These are phyloP conservation scores for Phytopythium vexans DNA, from an alignment of 352 stramenopile species.

Conservation along the genomic window DNA sequence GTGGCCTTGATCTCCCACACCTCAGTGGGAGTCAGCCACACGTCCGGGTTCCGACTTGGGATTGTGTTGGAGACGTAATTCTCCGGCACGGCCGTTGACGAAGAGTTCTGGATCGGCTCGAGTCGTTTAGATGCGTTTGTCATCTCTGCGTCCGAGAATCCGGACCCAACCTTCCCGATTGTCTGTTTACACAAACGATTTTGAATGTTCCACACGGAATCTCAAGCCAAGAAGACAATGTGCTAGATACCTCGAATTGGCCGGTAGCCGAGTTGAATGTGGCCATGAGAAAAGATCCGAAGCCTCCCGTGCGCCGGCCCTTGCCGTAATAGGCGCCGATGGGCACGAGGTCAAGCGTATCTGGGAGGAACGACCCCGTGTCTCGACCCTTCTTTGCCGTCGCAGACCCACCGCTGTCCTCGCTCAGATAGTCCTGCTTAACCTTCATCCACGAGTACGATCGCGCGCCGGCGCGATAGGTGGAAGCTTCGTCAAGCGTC, in stretches of 20 bases:
- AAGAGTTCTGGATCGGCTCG: conserved; percentile 27
- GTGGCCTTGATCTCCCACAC: conserved; percentile 99
- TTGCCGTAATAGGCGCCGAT: conserved; percentile 97
- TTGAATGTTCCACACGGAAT: neutral
- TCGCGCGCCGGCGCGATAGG: conserved; percentile 63
- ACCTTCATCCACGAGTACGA: conserved; percentile 87
- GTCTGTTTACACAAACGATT: conserved; percentile 25
- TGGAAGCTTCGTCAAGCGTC: conserved; percentile 40
- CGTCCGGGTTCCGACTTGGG: conserved; percentile 78
- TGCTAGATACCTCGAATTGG: conserved; percentile 88
- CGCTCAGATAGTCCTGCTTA: conserved; percentile 75
- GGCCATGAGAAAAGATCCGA: conserved; percentile 98
- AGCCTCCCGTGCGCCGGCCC: conserved; percentile 93
- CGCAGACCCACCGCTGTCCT: conserved; percentile 1
- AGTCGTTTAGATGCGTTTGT: conserved; percentile 58
- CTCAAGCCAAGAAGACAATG: no score
- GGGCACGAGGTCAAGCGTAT: conserved; percentile 97
- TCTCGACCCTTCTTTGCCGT: conserved; percentile 10
- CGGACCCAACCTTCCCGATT: conserved; percentile 93
- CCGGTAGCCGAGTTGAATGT: conserved; percentile 93
- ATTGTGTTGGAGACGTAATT: conserved; percentile 34
- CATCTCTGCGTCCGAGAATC: conserved; percentile 97
- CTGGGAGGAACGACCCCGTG: conserved; percentile 62
- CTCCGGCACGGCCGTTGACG: conserved; percentile 56
- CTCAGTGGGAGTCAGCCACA: conserved; percentile 93